Conservation (phyloP, 208 protist genomes). For the Novymonas esmeraldas region DNA sequence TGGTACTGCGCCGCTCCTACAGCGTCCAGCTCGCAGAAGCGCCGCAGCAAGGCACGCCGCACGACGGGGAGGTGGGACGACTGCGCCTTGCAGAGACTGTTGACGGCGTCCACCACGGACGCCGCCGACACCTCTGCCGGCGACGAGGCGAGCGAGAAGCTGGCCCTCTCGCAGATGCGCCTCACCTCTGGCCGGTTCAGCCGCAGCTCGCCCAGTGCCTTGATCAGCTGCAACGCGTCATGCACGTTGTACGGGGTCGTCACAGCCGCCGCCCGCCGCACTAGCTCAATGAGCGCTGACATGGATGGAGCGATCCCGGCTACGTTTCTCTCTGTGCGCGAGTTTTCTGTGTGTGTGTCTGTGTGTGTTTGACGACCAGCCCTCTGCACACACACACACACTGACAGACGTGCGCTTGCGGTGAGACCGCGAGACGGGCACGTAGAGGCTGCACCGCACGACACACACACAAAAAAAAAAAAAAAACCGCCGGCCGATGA, state of each 20-base stretch:
- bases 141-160: slow-evolving; percentile 56
- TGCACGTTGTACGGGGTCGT: slow-evolving; percentile 52
- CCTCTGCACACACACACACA: neutral
- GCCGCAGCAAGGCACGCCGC: slow-evolving; percentile 40
- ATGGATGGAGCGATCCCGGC: neutral
- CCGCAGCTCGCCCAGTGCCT: slow-evolving; percentile 47
- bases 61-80: slow-evolving; percentile 42
- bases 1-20: neutral
- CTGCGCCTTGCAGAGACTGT: slow-evolving; percentile 51
- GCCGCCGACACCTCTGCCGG: slow-evolving; percentile 29
- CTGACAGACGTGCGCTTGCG: neutral
- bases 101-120: slow-evolving; percentile 50
- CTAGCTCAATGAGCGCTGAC: slow-evolving; percentile 22
- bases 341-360: too few relatives aligned
- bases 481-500: too few relatives aligned
- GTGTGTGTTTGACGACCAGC: too few relatives aligned
- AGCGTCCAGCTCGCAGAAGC: slow-evolving; percentile 53
- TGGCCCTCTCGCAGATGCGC: slow-evolving; percentile 57
- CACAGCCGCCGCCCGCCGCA: slow-evolving; percentile 48
- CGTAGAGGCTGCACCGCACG: too few relatives aligned
- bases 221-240: slow-evolving; percentile 62
- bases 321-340: too few relatives aligned
- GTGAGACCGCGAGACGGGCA: too few relatives aligned
- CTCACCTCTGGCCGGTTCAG: slow-evolving; percentile 39
- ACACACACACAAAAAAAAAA: too few relatives aligned